Conservation (phyloP, 2,329 filamentous ascomycete genomes). For the Xylariaceae sp. region DNA sequence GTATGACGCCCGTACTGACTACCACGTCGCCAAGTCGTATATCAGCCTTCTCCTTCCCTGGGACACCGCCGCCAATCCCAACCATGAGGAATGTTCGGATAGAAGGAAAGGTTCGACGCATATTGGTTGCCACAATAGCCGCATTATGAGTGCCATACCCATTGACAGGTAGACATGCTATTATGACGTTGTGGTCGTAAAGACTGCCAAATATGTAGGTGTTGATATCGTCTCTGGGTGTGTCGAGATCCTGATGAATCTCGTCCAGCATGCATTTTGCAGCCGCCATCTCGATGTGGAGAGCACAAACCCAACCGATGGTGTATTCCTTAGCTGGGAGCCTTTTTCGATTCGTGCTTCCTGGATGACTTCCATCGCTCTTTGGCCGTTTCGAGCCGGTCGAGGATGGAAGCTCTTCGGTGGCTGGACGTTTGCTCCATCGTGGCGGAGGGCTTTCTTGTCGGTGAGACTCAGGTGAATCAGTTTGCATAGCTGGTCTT, state of each 20-base stretch:
- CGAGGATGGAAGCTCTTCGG: no score
- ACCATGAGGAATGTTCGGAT: constrained; percentile 24
- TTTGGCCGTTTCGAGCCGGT: no score
- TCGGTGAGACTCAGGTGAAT: no score
- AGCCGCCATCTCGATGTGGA: constrained; percentile 26
- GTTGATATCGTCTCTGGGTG: constrained; percentile 16
- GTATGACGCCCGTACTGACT: constrained; percentile 16
- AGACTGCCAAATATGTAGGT: constrained; percentile 22
- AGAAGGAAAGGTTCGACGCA: constrained; percentile 18
- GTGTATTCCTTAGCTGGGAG: constrained; percentile 18
- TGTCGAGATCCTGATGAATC: constrained; percentile 16
- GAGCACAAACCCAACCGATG: constrained; percentile 31
- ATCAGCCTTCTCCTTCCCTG: constrained; percentile 18
- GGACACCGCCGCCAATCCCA: constrained; percentile 28
- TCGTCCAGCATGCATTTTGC: constrained; percentile 30
- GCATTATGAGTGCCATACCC: constrained; percentile 19
- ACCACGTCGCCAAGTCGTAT: constrained; percentile 28
- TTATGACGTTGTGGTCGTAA: constrained; percentile 16
- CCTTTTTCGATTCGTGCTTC: background rate
- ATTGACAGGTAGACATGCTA: constrained; percentile 18
- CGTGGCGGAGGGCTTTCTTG: no score
- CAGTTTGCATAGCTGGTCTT: no score
- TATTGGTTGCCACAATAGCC: constrained; percentile 17
- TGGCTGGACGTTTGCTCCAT: no score
- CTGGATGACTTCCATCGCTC: no score